Evolutionary conservation across 2,329 filamentous ascomycete genomes (phyloP), one percentile per base, ranked within the genome.

Genomic region (Trichoderma hamatum): DNA sequence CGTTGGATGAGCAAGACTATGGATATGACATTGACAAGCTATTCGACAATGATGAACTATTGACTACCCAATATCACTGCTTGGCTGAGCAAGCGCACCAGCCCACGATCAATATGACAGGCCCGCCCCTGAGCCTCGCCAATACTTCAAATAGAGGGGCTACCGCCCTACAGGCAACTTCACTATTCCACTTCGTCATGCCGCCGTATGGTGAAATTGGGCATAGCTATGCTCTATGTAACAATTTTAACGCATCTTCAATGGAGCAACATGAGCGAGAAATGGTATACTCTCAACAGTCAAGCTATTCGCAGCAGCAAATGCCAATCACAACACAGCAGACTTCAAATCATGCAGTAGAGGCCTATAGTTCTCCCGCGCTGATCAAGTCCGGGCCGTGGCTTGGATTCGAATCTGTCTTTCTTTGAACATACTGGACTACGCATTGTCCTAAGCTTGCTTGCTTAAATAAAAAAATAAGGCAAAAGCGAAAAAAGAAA

Each of bases 371-470:
- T 3, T 75, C 80, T 21, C 76, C 79, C 13, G 74, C 79, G 10
- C 84, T 85, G 69, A 72, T 76, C 3, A 79, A 83, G 67, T 78
- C 83, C 34, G 83, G 85, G 56, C 82, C 84, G 26, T 89, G 87
- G 85, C 88, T 86, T 71, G 81, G 84, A 36, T 89, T 88, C 73
- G 86, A 89, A 73, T 74, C 86, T 86, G 0, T 84, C 87, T 84
- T 88, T 54, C 77, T 84, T 88, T 65, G 82, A 85, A 21, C 82
- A 84, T 7, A 2, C 30, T 65, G 39, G 36, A n/a, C 14, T 39
- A 26, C 3, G 9, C 10, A 51, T 21, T 7, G 60, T 14, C 32
- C 26, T 3, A 36, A 24, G 5, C 24, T 14, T 52, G 5, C 24
- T 14, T 52, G 21, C 46, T 36, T 63, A 2, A n/a, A 43, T 3